Evolutionary conservation across 306 rosid genomes (phyloP), one percentile per base, ranked within the genome.

Genomic region (Morella rubra): DNA sequence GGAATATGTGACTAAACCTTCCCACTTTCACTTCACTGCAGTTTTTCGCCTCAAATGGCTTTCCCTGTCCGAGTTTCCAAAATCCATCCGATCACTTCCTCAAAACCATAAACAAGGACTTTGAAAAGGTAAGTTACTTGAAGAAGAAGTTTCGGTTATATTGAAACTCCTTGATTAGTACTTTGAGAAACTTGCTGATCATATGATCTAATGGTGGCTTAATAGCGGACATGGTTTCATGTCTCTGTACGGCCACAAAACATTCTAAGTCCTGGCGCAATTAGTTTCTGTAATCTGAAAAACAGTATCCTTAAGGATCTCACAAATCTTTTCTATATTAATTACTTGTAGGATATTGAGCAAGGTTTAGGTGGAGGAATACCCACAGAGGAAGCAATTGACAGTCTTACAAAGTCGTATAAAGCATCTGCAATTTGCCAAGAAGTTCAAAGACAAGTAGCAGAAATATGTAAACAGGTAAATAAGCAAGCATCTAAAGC

Each of bases 81-180:
- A 84, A 80, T 73, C 96, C 91, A 70, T 84, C 96, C 16, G 96
- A 92, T 84, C 93, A 90, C 83, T 92, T 84, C 52, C 76, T 92
- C n/a, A 85, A 76, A 74, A 84, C 84, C 76, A 88, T 92, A 40
- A 92, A 92, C 89, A 88, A 84, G 71, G 96, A 92, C 59, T 92
- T 92, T 70, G 91, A 80, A 9, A 80, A 80, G 87, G 96, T 86
- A 81, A 54, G 47, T 32, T 32, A 2, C 37, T 32, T 32, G 37
- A 32, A 32, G 37, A 32, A 32, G 37, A 32, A 32, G 3, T 32
- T 32, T 37, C 10, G 1, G 40, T 58, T 40, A 20, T 11, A 22
- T 24, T 1, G 53, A 49, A 12, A 15, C 37, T 32, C 37, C 37
- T 32, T 32, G 37, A 3, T 4, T 45, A 44, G 49, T 45, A 5